Conservation (phyloP, 2,329 filamentous ascomycete genomes). For the Trichoderma oligosporum region DNA sequence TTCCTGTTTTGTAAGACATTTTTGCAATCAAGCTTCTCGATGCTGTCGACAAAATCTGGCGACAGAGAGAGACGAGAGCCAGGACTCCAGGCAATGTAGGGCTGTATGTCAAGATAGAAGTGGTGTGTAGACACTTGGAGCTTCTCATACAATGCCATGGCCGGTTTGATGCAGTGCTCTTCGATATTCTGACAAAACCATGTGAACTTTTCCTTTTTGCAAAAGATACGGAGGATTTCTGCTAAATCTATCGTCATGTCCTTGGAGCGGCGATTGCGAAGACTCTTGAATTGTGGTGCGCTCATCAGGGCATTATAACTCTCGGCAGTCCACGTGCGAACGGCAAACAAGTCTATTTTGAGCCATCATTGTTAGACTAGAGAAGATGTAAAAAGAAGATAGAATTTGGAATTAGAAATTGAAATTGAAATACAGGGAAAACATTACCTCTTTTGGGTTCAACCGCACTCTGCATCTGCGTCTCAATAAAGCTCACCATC, state of each 20-base stretch:
- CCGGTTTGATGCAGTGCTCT: conserved; percentile 33
- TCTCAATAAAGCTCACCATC: conserved; percentile 34
- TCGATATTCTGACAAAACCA: conserved; percentile 27
- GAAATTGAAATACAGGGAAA: neutral
- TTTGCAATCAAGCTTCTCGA: conserved; percentile 34
- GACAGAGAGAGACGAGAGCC: conserved; percentile 27
- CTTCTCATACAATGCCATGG: conserved; percentile 39
- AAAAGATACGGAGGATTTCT: conserved; percentile 29
- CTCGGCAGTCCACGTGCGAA: conserved; percentile 38
- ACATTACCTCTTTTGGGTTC: conserved; percentile 37
- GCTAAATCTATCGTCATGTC: conserved; percentile 31
- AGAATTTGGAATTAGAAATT: neutral
- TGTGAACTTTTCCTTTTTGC: conserved; percentile 25
- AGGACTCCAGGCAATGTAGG: conserved; percentile 28
- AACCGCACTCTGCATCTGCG: conserved; percentile 33
- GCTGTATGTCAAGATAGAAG: conserved; percentile 36
- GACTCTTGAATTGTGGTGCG: conserved; percentile 28
- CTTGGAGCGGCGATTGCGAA: conserved; percentile 26
- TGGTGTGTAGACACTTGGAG: conserved; percentile 37
- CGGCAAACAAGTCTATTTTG: conserved; percentile 34
- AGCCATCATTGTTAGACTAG: neutral
- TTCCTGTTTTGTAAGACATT: conserved; percentile 39
- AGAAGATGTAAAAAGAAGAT: no score
- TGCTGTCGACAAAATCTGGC: conserved; percentile 31
- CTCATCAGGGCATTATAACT: conserved; percentile 36